Conservation (phyloP, 1,139 yeast species). For the Suhomyces bribrorum region DNA sequence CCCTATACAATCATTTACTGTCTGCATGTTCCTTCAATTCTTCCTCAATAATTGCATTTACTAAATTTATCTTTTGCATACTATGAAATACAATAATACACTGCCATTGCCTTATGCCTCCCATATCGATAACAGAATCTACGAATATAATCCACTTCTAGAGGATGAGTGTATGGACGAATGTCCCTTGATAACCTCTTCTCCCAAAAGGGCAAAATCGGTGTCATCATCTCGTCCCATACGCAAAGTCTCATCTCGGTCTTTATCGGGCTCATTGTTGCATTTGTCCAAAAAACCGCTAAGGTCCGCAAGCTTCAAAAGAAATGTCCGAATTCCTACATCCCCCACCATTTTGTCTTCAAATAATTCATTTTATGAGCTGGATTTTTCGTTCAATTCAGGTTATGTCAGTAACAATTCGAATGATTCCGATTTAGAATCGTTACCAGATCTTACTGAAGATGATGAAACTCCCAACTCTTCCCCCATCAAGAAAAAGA, state of each 20-base stretch:
- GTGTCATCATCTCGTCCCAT: conserved; percentile 3
- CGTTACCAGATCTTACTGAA: conserved; percentile 39
- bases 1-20: conserved; percentile 11
- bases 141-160: conserved; percentile 22
- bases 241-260: conserved; percentile 5
- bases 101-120: conserved; percentile 28
- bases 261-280: conserved; percentile 7
- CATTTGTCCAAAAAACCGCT: conserved; percentile 3
- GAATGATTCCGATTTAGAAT: conserved; percentile 30
- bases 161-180: conserved; percentile 9
- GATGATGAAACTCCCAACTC: conserved; percentile 35
- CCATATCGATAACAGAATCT: conserved; percentile 25
- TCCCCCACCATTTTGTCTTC: conserved; percentile 1
- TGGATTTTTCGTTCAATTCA: conserved; percentile 23
- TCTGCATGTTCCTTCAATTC: conserved; percentile 10
- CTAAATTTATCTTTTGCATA: conserved; percentile 1
- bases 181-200: conserved; percentile 5
- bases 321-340: conserved; percentile 13
- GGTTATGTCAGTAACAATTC: conserved; percentile 5
- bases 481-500: conserved; percentile 23
- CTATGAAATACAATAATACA: conserved; percentile 21
- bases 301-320: conserved; percentile 14
- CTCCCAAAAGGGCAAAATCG: conserved; percentile 14
- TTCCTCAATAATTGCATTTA: conserved; percentile 1
- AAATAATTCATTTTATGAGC: conserved; percentile 7